Conservation (phyloP, 768 basidiomycete genomes). For the Nidularia sp. region DNA sequence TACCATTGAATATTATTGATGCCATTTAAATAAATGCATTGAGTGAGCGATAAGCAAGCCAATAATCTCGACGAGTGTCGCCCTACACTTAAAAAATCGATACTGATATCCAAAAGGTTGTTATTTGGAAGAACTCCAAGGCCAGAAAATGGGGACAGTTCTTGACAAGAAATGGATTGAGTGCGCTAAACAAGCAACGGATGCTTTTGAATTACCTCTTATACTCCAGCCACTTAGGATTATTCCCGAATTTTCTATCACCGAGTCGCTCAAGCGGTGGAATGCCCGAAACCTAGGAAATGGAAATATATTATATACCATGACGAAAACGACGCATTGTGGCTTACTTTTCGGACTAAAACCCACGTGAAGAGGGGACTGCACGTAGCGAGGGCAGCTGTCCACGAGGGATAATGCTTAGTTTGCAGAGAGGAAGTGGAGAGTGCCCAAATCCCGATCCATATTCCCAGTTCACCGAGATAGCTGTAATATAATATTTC, state of each 20-base stretch:
- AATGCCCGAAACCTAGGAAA: conserved; percentile 55
- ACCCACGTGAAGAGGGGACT: conserved; percentile 66
- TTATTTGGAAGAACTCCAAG: conserved; percentile 23
- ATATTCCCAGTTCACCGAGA: conserved; percentile 67
- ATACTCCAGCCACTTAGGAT: conserved; percentile 55
- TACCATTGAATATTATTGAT: too few relatives aligned
- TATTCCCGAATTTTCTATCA: conserved; percentile 50
- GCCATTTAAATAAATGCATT: too few relatives aligned
- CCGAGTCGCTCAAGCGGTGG: conserved; percentile 60
- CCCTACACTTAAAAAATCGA: too few relatives aligned
- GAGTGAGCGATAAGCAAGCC: too few relatives aligned
- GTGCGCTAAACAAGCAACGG: too few relatives aligned
- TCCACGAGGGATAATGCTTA: conserved; percentile 37
- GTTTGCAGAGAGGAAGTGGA: conserved; percentile 45
- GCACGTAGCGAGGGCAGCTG: conserved; percentile 40
- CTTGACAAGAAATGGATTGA: conserved; percentile 11
- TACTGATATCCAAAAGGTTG: too few relatives aligned
- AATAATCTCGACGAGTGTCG: too few relatives aligned
- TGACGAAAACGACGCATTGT: conserved; percentile 15
- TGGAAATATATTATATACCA: too few relatives aligned
- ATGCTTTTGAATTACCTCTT: conserved; percentile 36
- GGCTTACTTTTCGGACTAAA: conserved; percentile 40
- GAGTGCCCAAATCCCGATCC: conserved; percentile 62
- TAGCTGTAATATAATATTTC: conserved; percentile 37
- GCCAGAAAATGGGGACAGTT: conserved; percentile 43